Percentiles rank a stretch among this genome's conserved stretches.
These are phyloP conservation scores for Umbelopsis vinacea DNA, from an alignment of 192 early-diverging fungal species.

Conservation along the genomic window DNA sequence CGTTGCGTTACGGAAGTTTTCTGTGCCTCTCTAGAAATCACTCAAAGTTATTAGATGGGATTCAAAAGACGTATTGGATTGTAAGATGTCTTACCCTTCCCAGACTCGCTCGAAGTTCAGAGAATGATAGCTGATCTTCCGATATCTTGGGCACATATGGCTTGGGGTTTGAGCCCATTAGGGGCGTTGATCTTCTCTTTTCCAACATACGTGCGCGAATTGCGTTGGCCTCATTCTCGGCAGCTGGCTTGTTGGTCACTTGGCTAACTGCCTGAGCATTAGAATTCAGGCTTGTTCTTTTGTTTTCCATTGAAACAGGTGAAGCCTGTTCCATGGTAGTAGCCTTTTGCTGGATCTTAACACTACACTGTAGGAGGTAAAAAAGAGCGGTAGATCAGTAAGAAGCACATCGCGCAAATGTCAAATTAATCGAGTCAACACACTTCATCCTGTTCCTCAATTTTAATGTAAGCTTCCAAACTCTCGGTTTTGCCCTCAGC, in stretches of 20 bases:
- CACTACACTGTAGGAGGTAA: too few species aligned
- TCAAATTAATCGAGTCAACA: too few species aligned
- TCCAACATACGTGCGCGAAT: constrained; percentile 5
- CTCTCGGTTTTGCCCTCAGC: background rate
- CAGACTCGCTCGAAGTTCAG: background rate
- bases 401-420: too few species aligned
- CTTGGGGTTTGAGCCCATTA: background rate
- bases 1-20: constrained; percentile 9
- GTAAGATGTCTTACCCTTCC: background rate
- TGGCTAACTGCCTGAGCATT: too few species aligned
- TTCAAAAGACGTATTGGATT: background rate
- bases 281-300: background rate
- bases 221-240: background rate
- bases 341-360: too few species aligned
- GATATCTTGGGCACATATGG: background rate
- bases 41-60: background rate
- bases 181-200: background rate
- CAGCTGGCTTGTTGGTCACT: background rate
- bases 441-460: background rate
- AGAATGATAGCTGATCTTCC: background rate
- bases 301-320: background rate
- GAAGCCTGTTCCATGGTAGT: too few species aligned
- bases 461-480: background rate
- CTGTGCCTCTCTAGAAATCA: background rate
- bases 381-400: too few species aligned